Evolutionary conservation across 1,139 yeast species (phyloP), one percentile per base, ranked within the genome.

Genomic region (Scheffersomyces illinoinensis): DNA sequence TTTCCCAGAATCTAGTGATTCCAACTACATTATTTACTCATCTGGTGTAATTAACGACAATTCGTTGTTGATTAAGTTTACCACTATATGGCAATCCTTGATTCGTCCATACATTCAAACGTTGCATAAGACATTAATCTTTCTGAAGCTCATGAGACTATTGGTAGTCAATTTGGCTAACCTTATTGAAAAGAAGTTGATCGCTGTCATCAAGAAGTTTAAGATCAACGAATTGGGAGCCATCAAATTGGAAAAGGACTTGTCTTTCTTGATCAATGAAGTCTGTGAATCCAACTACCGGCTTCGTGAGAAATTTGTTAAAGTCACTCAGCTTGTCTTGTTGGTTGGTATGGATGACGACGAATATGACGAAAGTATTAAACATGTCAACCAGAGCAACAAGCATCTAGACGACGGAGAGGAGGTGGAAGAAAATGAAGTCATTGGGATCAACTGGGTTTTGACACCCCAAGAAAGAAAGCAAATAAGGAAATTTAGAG

Each of bases 321-420:
- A 92, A 60, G 87, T 92, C 3, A 92, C 97, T 0, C 98, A 93
- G 71, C 82, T 93, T 54, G 90, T 92, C 10, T 84, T 91, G 77
- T 78, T 92, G 54, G 79, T 93, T 50, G 96, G 97, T 2, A 83
- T 92, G 78, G 97, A 92, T 65, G 95, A 90, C 61, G 95, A 89
- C 57, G 96, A 90, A 65, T 81, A 80, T 58, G 82, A 77, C 53
- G 76, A 79, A 63, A 76, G 79, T 59, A 66, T 70, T 47, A 69
- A 70, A 51, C 71, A 66, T 57, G 62, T 54, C 17, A 65, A 66
- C 54, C 65, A 66, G 53, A 61, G 64, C 14, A 52, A 49, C 18
- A 55, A 56, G 33, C 51, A 46, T 54, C 26, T 17, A 57, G 58
- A 17, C 60, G 56, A 20, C 63, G 60, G 17, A 83, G 82, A 54